Conservation (phyloP, 2,329 filamentous ascomycete genomes). For the Blastomyces parvus region DNA sequence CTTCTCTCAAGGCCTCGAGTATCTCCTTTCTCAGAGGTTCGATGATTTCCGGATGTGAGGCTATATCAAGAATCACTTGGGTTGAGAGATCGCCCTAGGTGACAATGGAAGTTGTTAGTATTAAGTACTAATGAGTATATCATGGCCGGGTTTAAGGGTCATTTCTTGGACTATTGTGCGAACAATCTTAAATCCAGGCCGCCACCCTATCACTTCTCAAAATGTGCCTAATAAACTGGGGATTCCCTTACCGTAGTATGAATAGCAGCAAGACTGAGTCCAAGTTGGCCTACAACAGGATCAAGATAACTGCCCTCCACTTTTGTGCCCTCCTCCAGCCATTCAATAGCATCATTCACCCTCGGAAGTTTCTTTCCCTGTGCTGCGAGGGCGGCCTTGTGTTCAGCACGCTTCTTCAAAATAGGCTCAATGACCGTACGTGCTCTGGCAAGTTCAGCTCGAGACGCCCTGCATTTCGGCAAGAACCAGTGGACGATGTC, state of each 20-base stretch:
- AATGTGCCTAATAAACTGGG: not conserved
- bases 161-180: not conserved
- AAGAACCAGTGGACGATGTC: constrained; percentile 39
- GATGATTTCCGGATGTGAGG: constrained; percentile 43
- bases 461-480: constrained; percentile 33
- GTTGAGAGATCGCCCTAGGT: constrained; percentile 27
- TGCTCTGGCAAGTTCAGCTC: constrained; percentile 31
- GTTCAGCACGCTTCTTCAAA: constrained; percentile 19
- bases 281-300: constrained; percentile 19
- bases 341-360: constrained; percentile 23
- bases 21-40: constrained; percentile 46
- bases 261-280: constrained; percentile 25
- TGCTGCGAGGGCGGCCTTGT: constrained; percentile 15
- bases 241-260: constrained; percentile 21
- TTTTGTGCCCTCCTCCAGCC: constrained; percentile 19
- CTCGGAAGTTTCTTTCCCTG: constrained; percentile 14
- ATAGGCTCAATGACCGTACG: constrained; percentile 27
- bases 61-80: constrained; percentile 47
- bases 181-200: not conserved
- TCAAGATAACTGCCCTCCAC: constrained; percentile 15
- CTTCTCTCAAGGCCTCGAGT: constrained; percentile 29
- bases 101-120: not conserved
- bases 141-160: not conserved
- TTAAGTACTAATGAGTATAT: not conserved
- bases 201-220: not conserved